These are phyloP conservation scores for Spirogloea muscicola DNA, from an alignment of 139 green algal genomes.

Conservation along the genomic window DNA sequence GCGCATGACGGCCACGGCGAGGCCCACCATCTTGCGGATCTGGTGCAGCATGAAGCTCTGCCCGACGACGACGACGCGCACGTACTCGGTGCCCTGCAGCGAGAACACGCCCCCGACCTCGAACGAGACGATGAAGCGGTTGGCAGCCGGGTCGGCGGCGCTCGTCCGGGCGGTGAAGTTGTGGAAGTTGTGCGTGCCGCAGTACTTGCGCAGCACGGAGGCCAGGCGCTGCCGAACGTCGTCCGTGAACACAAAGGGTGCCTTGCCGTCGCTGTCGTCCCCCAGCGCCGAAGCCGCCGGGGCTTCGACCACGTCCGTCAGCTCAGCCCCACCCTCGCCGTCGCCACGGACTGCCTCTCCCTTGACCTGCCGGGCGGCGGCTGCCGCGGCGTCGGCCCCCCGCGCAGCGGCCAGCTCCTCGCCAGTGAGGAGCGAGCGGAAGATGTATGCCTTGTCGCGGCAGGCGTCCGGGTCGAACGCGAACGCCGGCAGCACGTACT, in stretches of 20 bases:
- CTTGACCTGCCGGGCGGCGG: not conserved
- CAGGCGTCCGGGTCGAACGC: constrained; percentile 64
- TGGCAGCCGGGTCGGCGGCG: constrained; percentile 43
- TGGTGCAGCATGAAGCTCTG: constrained; percentile 93
- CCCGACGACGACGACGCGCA: constrained; percentile 62
- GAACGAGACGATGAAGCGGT: constrained; percentile 73
- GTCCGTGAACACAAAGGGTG: constrained; percentile 1
- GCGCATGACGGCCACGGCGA: constrained; percentile 67
- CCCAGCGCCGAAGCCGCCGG: too few species aligned
- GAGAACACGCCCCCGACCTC: constrained; percentile 25
- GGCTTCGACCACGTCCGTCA: too few species aligned
- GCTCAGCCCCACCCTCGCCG: not conserved
- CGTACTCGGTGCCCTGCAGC: constrained; percentile 47
- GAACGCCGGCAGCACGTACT: constrained; percentile 91
- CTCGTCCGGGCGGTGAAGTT: constrained; percentile 71
- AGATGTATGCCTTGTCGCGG: not conserved
- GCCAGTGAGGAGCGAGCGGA: too few species aligned
- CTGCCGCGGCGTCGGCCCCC: not conserved
- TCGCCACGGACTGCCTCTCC: not conserved
- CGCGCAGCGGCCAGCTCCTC: not conserved
- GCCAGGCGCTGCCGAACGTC: constrained; percentile 52
- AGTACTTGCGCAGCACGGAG: constrained; percentile 67
- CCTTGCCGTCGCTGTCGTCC: not conserved
- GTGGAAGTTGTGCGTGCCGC: constrained; percentile 89
- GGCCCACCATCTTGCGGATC: constrained; percentile 86